Conservation (phyloP, 192 early-diverging fungal species). For the Lobosporangium transversale region DNA sequence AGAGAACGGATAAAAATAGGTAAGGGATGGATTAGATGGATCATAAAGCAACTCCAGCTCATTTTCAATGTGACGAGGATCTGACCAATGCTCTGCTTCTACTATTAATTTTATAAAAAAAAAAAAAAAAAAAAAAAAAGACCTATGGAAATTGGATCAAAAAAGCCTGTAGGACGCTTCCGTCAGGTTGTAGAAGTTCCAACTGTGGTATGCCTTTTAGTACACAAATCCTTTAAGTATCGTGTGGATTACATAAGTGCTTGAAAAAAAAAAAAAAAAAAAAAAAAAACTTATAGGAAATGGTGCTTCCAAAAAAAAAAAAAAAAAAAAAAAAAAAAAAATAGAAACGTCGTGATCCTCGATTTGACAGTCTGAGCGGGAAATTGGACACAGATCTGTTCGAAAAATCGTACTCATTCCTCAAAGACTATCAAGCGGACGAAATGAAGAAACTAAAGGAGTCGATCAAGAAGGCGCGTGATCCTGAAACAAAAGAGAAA, state of each 20-base stretch:
- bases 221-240: no score
- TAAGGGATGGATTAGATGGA: constrained; percentile 11
- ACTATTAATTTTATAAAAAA: no score
- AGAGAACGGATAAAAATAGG: constrained; percentile 57
- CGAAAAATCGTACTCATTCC: constrained; percentile 90
- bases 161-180: constrained; percentile 76
- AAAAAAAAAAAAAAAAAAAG: no score
- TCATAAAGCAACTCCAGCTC: no score
- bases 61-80: no score
- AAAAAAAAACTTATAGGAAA: not conserved
- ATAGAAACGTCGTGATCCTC: constrained; percentile 88
- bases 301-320: not conserved
- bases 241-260: no score
- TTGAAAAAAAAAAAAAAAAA: no score
- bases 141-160: constrained; percentile 83
- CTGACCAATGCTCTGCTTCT: no score
- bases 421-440: constrained; percentile 78
- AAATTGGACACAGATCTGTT: constrained; percentile 93
- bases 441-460: constrained; percentile 79
- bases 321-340: not conserved
- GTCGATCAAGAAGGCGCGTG: constrained; percentile 72
- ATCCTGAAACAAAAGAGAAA: constrained; percentile 65
- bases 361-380: constrained; percentile 92
- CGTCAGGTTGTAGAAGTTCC: constrained; percentile 74
- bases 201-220: constrained; percentile 59